Percentiles rank a stretch among this genome's conserved stretches.
These are phyloP conservation scores for Talaromyces atroroseus DNA, from an alignment of 2,329 filamentous ascomycete genomes.

Conservation along the genomic window DNA sequence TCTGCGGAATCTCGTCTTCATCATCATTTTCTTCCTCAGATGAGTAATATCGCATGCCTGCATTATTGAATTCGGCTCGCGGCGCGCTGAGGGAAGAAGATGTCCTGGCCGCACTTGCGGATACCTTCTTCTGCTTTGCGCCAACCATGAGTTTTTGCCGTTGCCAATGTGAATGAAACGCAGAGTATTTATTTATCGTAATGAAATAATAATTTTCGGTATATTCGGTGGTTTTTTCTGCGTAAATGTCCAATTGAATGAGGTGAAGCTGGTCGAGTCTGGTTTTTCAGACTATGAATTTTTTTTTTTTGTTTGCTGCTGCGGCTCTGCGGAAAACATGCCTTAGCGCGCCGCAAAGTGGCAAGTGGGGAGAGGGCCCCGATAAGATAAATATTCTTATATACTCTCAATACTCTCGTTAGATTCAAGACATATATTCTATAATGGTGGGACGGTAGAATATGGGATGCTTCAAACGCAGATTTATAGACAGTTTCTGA, in stretches of 20 bases:
- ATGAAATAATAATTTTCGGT: not conserved
- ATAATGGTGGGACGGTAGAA: too few relatives aligned
- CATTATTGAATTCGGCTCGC: slow-evolving; percentile 18
- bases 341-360: slow-evolving; percentile 7
- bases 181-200: not conserved
- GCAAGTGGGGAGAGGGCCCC: not conserved
- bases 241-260: not conserved
- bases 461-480: too few relatives aligned
- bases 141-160: slow-evolving; percentile 15
- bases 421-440: too few relatives aligned
- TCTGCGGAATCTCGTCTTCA: slow-evolving; percentile 46
- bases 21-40: slow-evolving; percentile 20
- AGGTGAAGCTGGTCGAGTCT: not conserved
- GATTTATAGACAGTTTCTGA: too few relatives aligned
- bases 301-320: slow-evolving; percentile 11
- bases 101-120: slow-evolving; percentile 18
- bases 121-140: slow-evolving; percentile 28
- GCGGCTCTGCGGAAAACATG: slow-evolving; percentile 14
- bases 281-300: not conserved
- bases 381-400: slow-evolving; percentile 2
- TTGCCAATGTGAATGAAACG: too few relatives aligned
- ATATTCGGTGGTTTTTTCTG: not conserved
- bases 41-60: slow-evolving; percentile 17
- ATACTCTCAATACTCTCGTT: too few relatives aligned
- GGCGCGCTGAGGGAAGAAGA: slow-evolving; percentile 12